Base-by-base conservation (phyloP, 352 stramenopile genomes). In the Phytophthora lateralis region DNA sequence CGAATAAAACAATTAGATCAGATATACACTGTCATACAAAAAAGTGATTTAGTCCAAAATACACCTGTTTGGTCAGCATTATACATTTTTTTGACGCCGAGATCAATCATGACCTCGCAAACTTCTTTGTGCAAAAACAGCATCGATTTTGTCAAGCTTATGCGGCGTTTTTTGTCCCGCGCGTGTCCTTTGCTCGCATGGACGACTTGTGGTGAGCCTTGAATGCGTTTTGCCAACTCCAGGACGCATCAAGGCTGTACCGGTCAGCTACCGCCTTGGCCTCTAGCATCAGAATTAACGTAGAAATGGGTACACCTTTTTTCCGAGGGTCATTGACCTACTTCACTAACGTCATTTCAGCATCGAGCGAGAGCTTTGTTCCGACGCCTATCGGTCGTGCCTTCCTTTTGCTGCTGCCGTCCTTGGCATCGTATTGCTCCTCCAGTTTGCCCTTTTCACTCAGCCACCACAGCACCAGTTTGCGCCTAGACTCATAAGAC, bases 201-300 rank as follows among this genome's bases (percentile, higher is more conserved):
- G 47, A 43, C 6, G 44, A 18, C 20, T 20, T 42, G 47, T 54
- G 47, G 32, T 10, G 32, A 18, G 47, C 47, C 17, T 54, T 54
- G 32, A 54, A 54, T 21, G 17, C 47, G 1, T 27, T 11, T 10
- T 44, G 30, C 47, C 47, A 34, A 6, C 47, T 32, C 32, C 47
- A 54, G 3, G 32, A 54, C 8, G 10, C 47, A 2, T 43, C 29
- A 43, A 54, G 44, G 1, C 15, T 18, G 12, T 54, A 32, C 14
- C 44, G 18, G n/a, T 11, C 12, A 4, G 30, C 32, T 3, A 54
- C 12, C 3, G 34, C 47, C 32, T 42, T 54, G 0, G 47, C 30
- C n/a, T 54, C 47, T 18, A 43, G 2, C 5, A 12, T 38, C 3
- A 42, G n/a, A 27, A 52, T 39, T 9, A 41, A 17, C 9, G 27